Base-by-base conservation (phyloP, 495 filamentous ascomycete species). In the Daldinia vernicosa region DNA sequence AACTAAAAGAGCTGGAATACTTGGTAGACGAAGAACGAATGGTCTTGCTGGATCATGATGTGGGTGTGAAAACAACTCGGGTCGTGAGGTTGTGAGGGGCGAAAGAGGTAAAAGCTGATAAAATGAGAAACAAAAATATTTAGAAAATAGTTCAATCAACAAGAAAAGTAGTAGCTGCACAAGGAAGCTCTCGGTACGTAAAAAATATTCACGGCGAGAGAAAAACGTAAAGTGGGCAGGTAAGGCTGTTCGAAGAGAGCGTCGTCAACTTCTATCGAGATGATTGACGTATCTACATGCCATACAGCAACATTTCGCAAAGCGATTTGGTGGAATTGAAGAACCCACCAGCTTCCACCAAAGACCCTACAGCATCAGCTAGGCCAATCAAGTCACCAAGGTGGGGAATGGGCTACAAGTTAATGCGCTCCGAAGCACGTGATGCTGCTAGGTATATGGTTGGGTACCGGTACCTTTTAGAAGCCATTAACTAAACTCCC, bases 31-130 rank as follows among this genome's bases (percentile, higher is more conserved):
- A 52, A 22, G 56, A 40, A 32, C 33, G 30, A 58, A 56, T 53
- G 22, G 55, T 55, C 57, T 61, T 72, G 69, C 69, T 76, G 65
- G 72, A 63, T 75, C 75, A 76, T 76, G 75, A 66, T 75, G 72
- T 51, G 71, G 39, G 43, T 40, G 45, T 50, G 61, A 54, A 40
- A 51, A 52, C 11, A 55, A n/a, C 22, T 27, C 22, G 37, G 15
- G 56, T 33, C 35, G 65, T 53, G 60, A 60, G 64, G 63, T 33
- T 43, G 65, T 53, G 60, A 60, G 64, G 63, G 63, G 70, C 54
- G 53, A 43, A 27, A 59, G 37, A 54, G 17, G 8, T 56, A 37
- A n/a, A 55, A 26, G 40, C 17, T 22, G 43, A 27, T 40, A 58
- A 69, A 28, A 27, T 40, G 22, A 5, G 19, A 69, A 9, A 52